Conservation (phyloP, 1,284 basidiomycete genomes). For the Puccinia polysora region DNA sequence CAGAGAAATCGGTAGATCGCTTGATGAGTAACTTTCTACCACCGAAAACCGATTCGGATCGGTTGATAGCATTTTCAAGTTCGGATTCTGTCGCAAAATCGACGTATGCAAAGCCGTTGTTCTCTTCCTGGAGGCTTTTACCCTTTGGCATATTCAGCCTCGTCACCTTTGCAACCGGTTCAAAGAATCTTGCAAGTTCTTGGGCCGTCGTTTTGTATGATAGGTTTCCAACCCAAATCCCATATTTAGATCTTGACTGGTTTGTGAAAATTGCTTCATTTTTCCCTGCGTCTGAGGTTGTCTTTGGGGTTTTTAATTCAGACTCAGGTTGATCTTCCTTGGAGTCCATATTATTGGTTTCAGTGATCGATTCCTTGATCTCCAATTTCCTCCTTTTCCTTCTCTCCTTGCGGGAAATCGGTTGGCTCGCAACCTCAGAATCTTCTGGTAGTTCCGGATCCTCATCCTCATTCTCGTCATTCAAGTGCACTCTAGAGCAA, state of each 20-base stretch:
- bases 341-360: background rate
- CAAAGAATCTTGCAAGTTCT: slow-evolving; percentile 17
- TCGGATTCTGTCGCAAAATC: slow-evolving; percentile 77
- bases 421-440: too few relatives aligned
- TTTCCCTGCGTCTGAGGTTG: background rate
- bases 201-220: slow-evolving; percentile 12
- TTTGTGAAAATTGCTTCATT: slow-evolving; percentile 16
- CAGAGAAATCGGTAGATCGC: slow-evolving; percentile 58
- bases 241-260: background rate
- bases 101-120: slow-evolving; percentile 74
- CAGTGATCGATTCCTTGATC: background rate
- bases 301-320: background rate
- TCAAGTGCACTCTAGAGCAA: too few relatives aligned
- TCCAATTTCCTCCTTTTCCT: slow-evolving; percentile 29
- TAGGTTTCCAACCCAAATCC: slow-evolving; percentile 36
- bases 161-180: background rate
- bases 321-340: background rate
- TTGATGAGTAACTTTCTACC: slow-evolving; percentile 89
- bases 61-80: slow-evolving; percentile 68
- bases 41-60: slow-evolving; percentile 75
- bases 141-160: slow-evolving; percentile 20
- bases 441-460: too few relatives aligned
- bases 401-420: slow-evolving; percentile 28
- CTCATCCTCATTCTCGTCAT: too few relatives aligned
- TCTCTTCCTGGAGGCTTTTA: background rate